Evolutionary conservation across 306 rosid species (phyloP).

Genomic region (Vachellia pachyceras): DNA sequence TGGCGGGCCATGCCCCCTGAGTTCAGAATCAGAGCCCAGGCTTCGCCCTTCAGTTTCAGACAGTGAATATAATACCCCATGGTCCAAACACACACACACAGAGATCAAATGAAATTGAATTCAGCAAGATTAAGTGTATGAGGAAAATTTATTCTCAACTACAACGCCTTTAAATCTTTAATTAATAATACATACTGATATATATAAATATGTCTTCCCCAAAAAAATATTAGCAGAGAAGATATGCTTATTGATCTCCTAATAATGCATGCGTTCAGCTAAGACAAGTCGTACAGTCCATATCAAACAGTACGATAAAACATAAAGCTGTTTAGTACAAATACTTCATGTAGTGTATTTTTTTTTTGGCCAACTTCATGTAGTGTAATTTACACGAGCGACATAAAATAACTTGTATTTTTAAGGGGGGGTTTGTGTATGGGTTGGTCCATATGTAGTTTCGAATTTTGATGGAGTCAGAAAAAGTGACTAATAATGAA

Average conservation of each 20-base stretch:
- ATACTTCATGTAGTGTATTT: too few relatives aligned
- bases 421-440: background rate
- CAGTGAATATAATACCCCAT: background rate
- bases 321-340: too few relatives aligned
- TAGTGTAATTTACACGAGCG: too few relatives aligned
- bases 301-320: too few relatives aligned
- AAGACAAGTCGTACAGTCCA: background rate
- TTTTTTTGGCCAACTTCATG: too few relatives aligned
- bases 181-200: too few relatives aligned
- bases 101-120: background rate
- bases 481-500: conserved; percentile 36
- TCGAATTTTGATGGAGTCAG: conserved; percentile 51
- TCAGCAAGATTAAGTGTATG: background rate
- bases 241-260: background rate
- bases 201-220: too few relatives aligned
- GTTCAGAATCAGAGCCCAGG: background rate
- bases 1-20: conserved; percentile 44
- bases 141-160: background rate
- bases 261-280: background rate
- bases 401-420: too few relatives aligned
- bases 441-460: conserved; percentile 12
- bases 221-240: background rate
- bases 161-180: background rate
- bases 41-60: conserved; percentile 15
- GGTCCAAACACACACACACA: background rate